Evolutionary conservation across 2,329 filamentous ascomycete species (phyloP).

Genomic region (Penicillium polonicum): DNA sequence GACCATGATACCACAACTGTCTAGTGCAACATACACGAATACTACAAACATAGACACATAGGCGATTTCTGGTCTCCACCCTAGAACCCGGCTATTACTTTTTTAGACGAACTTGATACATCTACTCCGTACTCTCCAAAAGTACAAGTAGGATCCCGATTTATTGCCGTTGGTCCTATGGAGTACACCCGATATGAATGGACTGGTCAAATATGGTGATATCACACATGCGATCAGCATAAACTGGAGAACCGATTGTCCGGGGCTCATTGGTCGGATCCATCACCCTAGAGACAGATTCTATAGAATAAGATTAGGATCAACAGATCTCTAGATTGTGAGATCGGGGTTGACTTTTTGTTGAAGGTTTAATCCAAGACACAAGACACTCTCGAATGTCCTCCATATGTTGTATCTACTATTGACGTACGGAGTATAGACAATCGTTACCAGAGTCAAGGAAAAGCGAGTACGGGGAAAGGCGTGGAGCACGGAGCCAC

Average conservation of each 20-base stretch:
- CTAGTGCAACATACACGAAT: background rate
- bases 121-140: background rate
- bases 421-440: background rate
- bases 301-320: slow-evolving; percentile 17
- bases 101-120: background rate
- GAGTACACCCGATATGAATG: background rate
- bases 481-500: background rate
- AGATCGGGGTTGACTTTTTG: background rate
- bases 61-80: background rate
- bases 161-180: background rate
- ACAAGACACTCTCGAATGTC: background rate
- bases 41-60: background rate
- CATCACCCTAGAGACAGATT: slow-evolving; percentile 1
- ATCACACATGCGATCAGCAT: background rate
- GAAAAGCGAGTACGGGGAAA: background rate
- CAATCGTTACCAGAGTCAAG: background rate
- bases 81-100: background rate
- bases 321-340: slow-evolving; percentile 12
- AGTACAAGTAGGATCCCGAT: background rate
- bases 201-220: background rate
- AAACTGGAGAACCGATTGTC: background rate
- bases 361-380: background rate
- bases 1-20: background rate
- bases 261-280: background rate
- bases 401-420: no score